These are phyloP conservation scores for Candida khao-thaluensis DNA, from an alignment of 805 yeast genomes.

Conservation along the genomic window DNA sequence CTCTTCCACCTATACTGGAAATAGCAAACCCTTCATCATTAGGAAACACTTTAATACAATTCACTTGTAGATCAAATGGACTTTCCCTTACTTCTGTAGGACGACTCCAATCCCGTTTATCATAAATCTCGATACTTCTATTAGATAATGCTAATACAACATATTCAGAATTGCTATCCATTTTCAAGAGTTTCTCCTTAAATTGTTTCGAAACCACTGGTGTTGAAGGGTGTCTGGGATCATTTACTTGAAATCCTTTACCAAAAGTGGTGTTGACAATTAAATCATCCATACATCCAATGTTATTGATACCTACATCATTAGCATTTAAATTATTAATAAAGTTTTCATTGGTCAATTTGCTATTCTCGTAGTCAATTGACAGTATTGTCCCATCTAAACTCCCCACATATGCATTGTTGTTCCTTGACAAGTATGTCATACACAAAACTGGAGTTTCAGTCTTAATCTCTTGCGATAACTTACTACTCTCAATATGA, in stretches of 20 bases:
- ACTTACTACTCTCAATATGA: background rate
- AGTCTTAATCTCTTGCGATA: constrained; percentile 12
- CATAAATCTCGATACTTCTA: constrained; percentile 57
- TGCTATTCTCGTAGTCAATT: constrained; percentile 49
- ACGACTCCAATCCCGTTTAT: constrained; percentile 42
- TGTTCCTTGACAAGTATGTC: constrained; percentile 23
- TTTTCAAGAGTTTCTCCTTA: constrained; percentile 55
- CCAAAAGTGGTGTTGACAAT: constrained; percentile 66
- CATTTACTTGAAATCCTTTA: constrained; percentile 47
- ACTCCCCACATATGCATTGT: constrained; percentile 45
- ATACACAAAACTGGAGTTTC: constrained; percentile 28
- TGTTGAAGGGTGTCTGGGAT: constrained; percentile 27
- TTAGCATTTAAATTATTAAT: constrained; percentile 15
- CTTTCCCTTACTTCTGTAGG: constrained; percentile 57
- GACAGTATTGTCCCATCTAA: constrained; percentile 54
- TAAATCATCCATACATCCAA: constrained; percentile 23
- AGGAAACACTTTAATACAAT: constrained; percentile 55
- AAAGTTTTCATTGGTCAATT: constrained; percentile 13
- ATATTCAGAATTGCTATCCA: constrained; percentile 50
- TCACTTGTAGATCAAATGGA: constrained; percentile 66
- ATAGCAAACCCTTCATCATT: constrained; percentile 57
- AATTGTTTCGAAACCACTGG: constrained; percentile 18
- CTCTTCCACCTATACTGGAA: constrained; percentile 80
- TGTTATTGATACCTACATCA: constrained; percentile 35
- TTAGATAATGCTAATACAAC: constrained; percentile 56